These are phyloP conservation scores for Mucor ambiguus DNA, from an alignment of 371 early-diverging fungal species.

Conservation along the genomic window DNA sequence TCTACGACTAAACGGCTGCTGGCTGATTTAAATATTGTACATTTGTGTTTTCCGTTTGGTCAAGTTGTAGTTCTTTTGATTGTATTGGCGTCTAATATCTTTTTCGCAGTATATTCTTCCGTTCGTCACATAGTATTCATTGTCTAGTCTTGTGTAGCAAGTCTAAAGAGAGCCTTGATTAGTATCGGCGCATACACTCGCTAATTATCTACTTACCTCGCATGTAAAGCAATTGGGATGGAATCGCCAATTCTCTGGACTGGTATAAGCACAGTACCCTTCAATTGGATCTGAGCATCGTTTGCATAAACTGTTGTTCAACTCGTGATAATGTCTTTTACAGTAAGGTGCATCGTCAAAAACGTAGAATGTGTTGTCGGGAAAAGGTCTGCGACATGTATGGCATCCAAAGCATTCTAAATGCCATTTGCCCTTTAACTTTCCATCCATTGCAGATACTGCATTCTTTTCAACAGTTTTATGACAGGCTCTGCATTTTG, in stretches of 20 bases:
- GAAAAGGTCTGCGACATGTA: conserved; percentile 78
- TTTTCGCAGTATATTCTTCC: conserved; percentile 78
- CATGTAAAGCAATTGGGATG: conserved; percentile 53
- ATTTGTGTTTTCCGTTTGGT: conserved; percentile 71
- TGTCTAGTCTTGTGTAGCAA: conserved; percentile 17
- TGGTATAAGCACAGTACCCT: conserved; percentile 83
- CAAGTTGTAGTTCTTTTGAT: conserved; percentile 61
- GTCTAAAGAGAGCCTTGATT: conserved; percentile 37
- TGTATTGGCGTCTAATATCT: conserved; percentile 71
- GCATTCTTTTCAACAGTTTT: conserved; percentile 73
- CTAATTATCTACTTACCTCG: conserved; percentile 24
- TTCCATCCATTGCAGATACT: conserved; percentile 78
- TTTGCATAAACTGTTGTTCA: conserved; percentile 81
- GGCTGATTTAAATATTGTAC: conserved; percentile 9
- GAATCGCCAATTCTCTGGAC: conserved; percentile 59
- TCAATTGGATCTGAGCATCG: conserved; percentile 81
- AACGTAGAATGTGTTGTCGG: conserved; percentile 87
- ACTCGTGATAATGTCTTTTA: conserved; percentile 79
- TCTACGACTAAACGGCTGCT: neutral
- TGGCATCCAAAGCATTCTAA: conserved; percentile 57
- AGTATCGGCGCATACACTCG: conserved; percentile 28
- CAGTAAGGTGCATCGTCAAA: conserved; percentile 84
- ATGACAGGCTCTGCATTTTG: conserved; percentile 71
- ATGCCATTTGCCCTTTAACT: conserved; percentile 84
- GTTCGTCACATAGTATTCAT: conserved; percentile 81